Conservation (phyloP, 495 filamentous ascomycete species). For the Talaromyces thailandensis region DNA sequence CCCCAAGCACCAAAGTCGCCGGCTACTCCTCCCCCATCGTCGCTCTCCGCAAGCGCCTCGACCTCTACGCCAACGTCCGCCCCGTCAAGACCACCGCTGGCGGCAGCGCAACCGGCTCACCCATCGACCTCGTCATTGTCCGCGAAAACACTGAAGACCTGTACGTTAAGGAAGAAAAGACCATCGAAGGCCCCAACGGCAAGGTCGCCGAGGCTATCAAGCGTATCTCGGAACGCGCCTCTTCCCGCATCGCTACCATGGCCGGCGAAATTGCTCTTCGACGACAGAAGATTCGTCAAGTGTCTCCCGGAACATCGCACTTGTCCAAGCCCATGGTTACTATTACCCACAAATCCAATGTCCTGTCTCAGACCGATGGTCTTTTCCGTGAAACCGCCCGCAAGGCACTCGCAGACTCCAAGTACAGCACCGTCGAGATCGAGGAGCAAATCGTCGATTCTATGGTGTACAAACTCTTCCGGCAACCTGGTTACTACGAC, state of each 20-base stretch:
- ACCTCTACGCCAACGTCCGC: constrained; percentile 95
- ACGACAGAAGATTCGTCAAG: constrained; percentile 67
- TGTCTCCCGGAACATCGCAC: constrained; percentile 29
- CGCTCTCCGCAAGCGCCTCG: constrained; percentile 86
- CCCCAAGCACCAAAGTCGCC: constrained; percentile 76
- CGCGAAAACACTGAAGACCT: constrained; percentile 98
- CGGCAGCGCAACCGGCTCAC: constrained; percentile 39
- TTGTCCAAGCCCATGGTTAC: constrained; percentile 70
- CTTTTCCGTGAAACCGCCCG: constrained; percentile 80
- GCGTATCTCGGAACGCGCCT: constrained; percentile 81
- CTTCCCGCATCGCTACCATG: constrained; percentile 75
- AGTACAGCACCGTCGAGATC: constrained; percentile 54
- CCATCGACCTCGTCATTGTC: constrained; percentile 95
- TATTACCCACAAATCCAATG: constrained; percentile 98
- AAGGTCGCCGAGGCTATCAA: constrained; percentile 97
- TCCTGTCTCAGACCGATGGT: constrained; percentile 91
- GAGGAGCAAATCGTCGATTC: constrained; percentile 99
- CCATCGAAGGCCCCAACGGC: constrained; percentile 58
- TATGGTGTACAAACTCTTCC: constrained; percentile 99
- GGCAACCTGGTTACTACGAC: constrained; percentile 86
- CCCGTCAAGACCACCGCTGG: constrained; percentile 77
- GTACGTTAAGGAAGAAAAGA: constrained; percentile 96
- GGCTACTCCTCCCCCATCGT: constrained; percentile 98
- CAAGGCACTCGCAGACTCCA: constrained; percentile 53
- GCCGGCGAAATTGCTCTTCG: constrained; percentile 90